These are phyloP conservation scores for Cryptococcus maquisensis DNA, from an alignment of 1,284 basidiomycete genomes.

Conservation along the genomic window DNA sequence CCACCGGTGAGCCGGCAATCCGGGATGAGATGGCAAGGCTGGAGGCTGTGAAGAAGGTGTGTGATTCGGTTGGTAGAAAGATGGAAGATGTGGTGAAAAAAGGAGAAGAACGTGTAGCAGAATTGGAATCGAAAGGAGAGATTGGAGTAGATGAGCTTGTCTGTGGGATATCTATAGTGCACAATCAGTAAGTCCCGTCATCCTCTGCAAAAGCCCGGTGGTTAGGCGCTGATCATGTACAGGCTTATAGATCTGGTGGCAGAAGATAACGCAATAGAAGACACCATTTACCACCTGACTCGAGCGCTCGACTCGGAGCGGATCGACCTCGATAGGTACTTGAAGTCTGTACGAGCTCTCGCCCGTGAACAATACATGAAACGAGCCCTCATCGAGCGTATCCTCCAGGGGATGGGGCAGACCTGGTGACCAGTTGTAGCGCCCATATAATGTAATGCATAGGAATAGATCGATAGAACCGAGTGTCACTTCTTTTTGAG, in stretches of 20 bases:
- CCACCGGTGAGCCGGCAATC: conserved; percentile 85
- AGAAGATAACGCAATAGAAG: conserved; percentile 98
- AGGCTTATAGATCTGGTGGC: conserved; percentile 91
- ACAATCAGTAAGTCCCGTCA: conserved; percentile 75
- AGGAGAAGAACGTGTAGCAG: conserved; percentile 65
- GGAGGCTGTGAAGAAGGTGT: conserved; percentile 90
- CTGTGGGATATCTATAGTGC: conserved; percentile 88
- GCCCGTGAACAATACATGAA: conserved; percentile 79
- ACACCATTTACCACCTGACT: conserved; percentile 95
- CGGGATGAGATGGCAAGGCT: conserved; percentile 93
- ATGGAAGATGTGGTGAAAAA: conserved; percentile 60
- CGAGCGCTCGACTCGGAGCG: conserved; percentile 86
- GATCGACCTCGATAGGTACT: conserved; percentile 85
- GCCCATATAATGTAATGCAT: neutral
- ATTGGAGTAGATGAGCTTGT: conserved; percentile 79
- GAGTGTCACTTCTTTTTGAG: conserved; percentile 18
- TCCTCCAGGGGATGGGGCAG: conserved; percentile 64
- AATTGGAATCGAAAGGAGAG: conserved; percentile 38
- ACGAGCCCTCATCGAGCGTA: conserved; percentile 82
- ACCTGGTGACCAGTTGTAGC: conserved; percentile 19
- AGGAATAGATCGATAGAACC: neutral
- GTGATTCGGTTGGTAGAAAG: conserved; percentile 67
- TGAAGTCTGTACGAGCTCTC: conserved; percentile 80
- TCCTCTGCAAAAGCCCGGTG: neutral
- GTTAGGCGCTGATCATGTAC: neutral